phyloP scores from a whole-genome alignment of 1,139 yeast genomes.

The Scheffersomyces illinoinensis region DNA sequence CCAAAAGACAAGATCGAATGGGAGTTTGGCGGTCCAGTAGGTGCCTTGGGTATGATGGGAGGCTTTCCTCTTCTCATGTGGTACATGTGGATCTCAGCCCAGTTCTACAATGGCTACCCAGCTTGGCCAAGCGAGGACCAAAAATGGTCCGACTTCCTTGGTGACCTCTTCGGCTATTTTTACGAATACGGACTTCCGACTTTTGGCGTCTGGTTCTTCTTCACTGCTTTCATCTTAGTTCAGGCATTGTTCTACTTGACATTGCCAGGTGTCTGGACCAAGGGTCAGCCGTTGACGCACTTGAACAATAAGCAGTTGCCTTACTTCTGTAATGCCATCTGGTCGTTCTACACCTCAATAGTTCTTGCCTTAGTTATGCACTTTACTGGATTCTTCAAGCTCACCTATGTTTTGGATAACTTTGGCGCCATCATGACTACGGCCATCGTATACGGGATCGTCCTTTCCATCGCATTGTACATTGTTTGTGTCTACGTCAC shows the following conservation, averaged over 20 bases:
- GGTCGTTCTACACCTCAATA: conserved; percentile 74
- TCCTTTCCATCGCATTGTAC: conserved; percentile 63
- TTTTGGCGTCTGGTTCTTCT: conserved; percentile 63
- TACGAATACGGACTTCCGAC: conserved; percentile 69
- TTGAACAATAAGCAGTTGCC: conserved; percentile 78
- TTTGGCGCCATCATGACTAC: conserved; percentile 93
- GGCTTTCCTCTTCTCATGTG: conserved; percentile 94
- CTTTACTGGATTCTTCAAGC: conserved; percentile 68
- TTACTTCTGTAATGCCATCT: conserved; percentile 90
- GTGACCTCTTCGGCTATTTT: conserved; percentile 47
- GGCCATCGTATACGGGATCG: conserved; percentile 77
- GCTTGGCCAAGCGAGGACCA: conserved; percentile 70
- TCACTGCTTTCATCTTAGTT: conserved; percentile 65
- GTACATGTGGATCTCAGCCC: conserved; percentile 93
- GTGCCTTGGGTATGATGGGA: conserved; percentile 88
- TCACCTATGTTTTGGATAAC: conserved; percentile 72
- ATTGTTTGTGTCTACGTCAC: conserved; percentile 63
- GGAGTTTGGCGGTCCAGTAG: conserved; percentile 95
- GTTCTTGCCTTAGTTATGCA: conserved; percentile 62
- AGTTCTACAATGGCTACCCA: conserved; percentile 70
- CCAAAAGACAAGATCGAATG: conserved; percentile 53
- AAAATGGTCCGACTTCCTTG: conserved; percentile 54
- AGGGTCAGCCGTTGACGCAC: conserved; percentile 90
- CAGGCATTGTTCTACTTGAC: conserved; percentile 79
- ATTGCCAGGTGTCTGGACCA: conserved; percentile 94